Evolutionary conservation across 2,329 filamentous ascomycete species (phyloP).

Genomic region (Dryadomyces sulphureus): DNA sequence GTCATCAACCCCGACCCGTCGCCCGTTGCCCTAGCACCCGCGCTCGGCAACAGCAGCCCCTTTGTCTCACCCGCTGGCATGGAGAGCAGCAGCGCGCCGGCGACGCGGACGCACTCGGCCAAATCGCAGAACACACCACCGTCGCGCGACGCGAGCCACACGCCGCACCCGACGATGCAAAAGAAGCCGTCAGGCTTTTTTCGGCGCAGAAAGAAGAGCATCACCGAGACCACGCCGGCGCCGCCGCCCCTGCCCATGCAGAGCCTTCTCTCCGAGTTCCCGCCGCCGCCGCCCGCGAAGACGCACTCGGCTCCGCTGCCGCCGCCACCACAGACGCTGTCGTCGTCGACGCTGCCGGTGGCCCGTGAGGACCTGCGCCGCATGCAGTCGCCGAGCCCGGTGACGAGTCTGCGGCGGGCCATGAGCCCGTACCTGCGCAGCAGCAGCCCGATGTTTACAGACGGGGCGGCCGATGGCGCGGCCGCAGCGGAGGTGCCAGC

Average conservation of each 20-base stretch:
- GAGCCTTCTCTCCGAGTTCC: constrained; percentile 12
- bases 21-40: too few relatives aligned
- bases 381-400: constrained; percentile 40
- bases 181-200: constrained; percentile 96
- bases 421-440: constrained; percentile 77
- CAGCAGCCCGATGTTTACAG: constrained; percentile 14
- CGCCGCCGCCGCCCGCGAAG: constrained; percentile 17
- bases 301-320: constrained; percentile 14
- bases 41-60: constrained; percentile 9
- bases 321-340: constrained; percentile 23
- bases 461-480: neutral
- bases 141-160: constrained; percentile 34
- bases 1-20: constrained; percentile 11
- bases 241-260: constrained; percentile 42
- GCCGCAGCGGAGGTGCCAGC: neutral
- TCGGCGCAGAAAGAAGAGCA: constrained; percentile 79
- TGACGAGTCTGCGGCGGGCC: constrained; percentile 68
- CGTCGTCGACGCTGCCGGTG: constrained; percentile 19
- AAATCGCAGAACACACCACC: constrained; percentile 33
- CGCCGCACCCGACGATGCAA: constrained; percentile 40
- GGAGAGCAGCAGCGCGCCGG: constrained; percentile 15
- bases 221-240: constrained; percentile 42
- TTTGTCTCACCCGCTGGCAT: constrained; percentile 21
- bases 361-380: constrained; percentile 16
- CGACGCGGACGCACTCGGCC: constrained; percentile 24